phyloP scores from a whole-genome alignment of 1,139 yeast genomes.

The Magnusiomyces sp. region DNA sequence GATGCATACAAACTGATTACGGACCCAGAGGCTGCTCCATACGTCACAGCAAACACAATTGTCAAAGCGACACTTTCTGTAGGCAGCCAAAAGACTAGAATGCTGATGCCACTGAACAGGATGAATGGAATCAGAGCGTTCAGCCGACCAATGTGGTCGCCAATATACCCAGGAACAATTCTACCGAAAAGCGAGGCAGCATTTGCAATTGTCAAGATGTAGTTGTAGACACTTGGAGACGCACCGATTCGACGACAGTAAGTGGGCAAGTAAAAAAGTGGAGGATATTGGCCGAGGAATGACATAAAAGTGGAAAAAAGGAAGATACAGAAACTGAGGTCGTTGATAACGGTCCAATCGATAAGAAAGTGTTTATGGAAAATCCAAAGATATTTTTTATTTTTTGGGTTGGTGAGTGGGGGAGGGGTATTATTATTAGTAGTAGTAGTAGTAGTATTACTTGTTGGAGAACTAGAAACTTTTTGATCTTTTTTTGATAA shows the following conservation, averaged over 20 bases:
- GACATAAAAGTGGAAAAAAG: constrained; percentile 22
- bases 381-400: too few relatives aligned
- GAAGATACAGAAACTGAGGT: constrained; percentile 16
- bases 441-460: too few relatives aligned
- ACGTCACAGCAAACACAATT: not conserved
- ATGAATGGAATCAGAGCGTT: constrained; percentile 31
- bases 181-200: constrained; percentile 45
- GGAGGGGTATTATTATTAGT: too few relatives aligned
- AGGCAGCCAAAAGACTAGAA: constrained; percentile 26
- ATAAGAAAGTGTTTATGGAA: constrained; percentile 1
- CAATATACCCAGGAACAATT: constrained; percentile 39
- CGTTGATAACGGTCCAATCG: constrained; percentile 20
- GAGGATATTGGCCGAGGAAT: constrained; percentile 34
- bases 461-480: not conserved
- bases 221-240: constrained; percentile 17
- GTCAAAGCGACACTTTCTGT: constrained; percentile 14
- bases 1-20: constrained; percentile 37
- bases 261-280: constrained; percentile 27
- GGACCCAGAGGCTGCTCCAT: constrained; percentile 25
- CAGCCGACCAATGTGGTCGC: constrained; percentile 41
- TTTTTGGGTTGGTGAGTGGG: too few relatives aligned
- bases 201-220: constrained; percentile 41
- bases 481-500: not conserved
- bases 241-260: constrained; percentile 9
- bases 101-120: constrained; percentile 22